A percentile compares a stretch with the other conserved stretches of the same genome.
phyloP scores from a whole-genome alignment of 345 rosid genomes.

The Fremontodendron californicum region DNA sequence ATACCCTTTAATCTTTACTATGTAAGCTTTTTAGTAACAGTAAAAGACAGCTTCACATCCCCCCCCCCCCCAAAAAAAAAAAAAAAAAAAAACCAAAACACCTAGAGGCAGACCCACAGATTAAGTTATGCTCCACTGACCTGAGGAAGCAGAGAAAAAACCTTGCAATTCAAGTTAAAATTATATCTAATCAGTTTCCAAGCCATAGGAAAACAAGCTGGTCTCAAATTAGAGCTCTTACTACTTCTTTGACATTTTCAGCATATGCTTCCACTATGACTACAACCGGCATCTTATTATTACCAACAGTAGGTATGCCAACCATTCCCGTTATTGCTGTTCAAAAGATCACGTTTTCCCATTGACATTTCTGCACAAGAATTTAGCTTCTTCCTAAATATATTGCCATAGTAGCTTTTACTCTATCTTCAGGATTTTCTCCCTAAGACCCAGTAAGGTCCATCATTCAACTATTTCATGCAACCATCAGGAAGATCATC shows the following conservation, averaged over 20 bases:
- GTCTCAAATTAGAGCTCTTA: not conserved
- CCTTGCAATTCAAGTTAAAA: not conserved
- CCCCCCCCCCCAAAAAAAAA: too few species aligned
- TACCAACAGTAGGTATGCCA: not conserved
- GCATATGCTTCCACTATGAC: not conserved
- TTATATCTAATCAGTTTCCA: not conserved
- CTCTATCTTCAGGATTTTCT: not conserved
- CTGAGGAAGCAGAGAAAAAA: not conserved
- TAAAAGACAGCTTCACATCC: not conserved
- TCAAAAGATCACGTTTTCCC: not conserved
- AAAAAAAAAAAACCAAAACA: too few species aligned
- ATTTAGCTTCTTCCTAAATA: not conserved
- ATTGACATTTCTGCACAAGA: not conserved
- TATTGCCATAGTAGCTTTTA: not conserved
- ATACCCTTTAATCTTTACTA: not conserved
- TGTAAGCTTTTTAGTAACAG: not conserved
- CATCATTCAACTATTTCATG: not conserved
- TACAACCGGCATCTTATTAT: not conserved
- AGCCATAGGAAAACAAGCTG: not conserved
- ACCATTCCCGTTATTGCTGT: not conserved
- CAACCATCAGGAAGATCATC: not conserved
- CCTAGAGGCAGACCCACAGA: not conserved
- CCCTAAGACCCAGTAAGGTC: not conserved
- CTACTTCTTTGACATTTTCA: not conserved
- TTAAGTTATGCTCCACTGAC: not conserved